These are phyloP conservation scores for Trichoderma simmonsii DNA, from an alignment of 2,329 filamentous ascomycete genomes.

Conservation along the genomic window DNA sequence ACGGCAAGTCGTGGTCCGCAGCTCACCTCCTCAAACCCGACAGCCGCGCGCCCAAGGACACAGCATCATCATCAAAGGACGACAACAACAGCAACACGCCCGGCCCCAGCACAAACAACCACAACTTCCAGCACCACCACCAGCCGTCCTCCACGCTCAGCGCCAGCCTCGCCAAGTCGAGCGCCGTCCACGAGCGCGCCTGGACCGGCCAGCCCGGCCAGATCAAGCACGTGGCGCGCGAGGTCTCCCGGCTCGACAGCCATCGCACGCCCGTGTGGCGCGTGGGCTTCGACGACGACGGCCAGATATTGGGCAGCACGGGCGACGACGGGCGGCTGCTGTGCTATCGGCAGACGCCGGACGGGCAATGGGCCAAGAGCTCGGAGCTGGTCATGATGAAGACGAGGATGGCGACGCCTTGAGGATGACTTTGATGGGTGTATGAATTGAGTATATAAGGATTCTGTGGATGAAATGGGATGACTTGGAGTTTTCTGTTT, in stretches of 20 bases:
- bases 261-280: slow-evolving; percentile 73
- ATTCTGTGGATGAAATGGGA: background rate
- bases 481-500: background rate
- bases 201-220: slow-evolving; percentile 61
- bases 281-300: slow-evolving; percentile 66
- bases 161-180: slow-evolving; percentile 51
- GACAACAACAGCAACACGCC: slow-evolving; percentile 23
- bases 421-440: slow-evolving; percentile 10
- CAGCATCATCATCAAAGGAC: slow-evolving; percentile 31
- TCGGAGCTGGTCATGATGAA: slow-evolving; percentile 58
- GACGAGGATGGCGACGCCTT: slow-evolving; percentile 49
- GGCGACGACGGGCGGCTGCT: slow-evolving; percentile 70
- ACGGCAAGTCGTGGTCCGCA: slow-evolving; percentile 49
- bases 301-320: slow-evolving; percentile 70
- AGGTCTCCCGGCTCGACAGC: slow-evolving; percentile 63
- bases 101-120: slow-evolving; percentile 18
- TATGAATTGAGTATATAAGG: background rate
- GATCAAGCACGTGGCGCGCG: slow-evolving; percentile 56
- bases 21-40: slow-evolving; percentile 42
- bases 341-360: slow-evolving; percentile 59
- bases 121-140: slow-evolving; percentile 26
- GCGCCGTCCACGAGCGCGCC: slow-evolving; percentile 45
- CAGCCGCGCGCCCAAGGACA: slow-evolving; percentile 25
- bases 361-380: slow-evolving; percentile 58
- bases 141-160: slow-evolving; percentile 47